A percentile compares a stretch with the other conserved stretches of the same genome.
These are phyloP conservation scores for Colletotrichum nymphaeae DNA, from an alignment of 2,329 filamentous ascomycete genomes.

Conservation along the genomic window DNA sequence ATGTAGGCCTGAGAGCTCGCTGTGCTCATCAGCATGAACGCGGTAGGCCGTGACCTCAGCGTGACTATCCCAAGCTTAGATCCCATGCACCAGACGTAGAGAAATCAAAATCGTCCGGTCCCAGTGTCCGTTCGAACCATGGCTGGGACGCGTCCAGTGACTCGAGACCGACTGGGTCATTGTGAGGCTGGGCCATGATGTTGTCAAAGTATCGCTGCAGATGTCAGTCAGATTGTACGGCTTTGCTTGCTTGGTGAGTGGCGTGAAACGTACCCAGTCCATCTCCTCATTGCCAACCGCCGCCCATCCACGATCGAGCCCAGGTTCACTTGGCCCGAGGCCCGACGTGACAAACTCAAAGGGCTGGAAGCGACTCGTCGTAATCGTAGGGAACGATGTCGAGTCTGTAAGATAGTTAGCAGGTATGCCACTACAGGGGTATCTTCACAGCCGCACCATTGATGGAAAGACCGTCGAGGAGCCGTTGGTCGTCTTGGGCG, in stretches of 20 bases:
- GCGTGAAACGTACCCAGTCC: constrained; percentile 49
- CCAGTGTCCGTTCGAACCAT: constrained; percentile 26
- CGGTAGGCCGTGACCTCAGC: constrained; percentile 5
- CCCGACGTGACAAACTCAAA: constrained; percentile 27
- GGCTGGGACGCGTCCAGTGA: constrained; percentile 9
- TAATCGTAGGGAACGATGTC: neutral
- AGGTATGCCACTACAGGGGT: neutral
- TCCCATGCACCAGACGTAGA: constrained; percentile 20
- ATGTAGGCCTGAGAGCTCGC: constrained; percentile 8
- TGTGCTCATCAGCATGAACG: neutral
- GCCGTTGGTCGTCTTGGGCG: constrained; percentile 34
- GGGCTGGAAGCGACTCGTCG: constrained; percentile 20
- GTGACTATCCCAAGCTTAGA: constrained; percentile 6
- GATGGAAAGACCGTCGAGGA: constrained; percentile 38
- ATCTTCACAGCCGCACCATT: neutral
- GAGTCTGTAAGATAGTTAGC: constrained; percentile 12
- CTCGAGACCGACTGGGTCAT: constrained; percentile 19
- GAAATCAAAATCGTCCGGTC: constrained; percentile 22
- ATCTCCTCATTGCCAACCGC: constrained; percentile 43
- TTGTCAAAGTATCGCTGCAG: constrained; percentile 35
- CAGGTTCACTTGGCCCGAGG: constrained; percentile 38
- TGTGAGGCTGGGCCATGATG: constrained; percentile 28
- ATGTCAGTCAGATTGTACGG: neutral
- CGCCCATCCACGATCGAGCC: constrained; percentile 52
- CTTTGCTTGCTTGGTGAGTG: neutral